Percentiles rank a stretch among this genome's conserved stretches.
These are phyloP conservation scores for Puccinia novopanici DNA, from an alignment of 1,284 basidiomycete genomes.

Conservation along the genomic window DNA sequence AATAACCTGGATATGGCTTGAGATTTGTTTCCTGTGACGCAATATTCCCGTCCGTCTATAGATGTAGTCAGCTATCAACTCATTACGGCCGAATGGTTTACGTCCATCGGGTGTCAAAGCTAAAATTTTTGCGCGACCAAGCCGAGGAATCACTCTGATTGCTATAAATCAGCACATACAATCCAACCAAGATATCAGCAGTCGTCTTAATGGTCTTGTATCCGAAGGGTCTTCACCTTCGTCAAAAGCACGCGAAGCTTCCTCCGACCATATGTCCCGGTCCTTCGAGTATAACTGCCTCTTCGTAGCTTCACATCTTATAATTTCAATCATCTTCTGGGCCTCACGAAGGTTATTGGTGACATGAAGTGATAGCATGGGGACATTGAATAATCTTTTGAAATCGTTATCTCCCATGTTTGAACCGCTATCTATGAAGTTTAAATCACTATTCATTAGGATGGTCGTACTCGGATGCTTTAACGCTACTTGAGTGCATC, in stretches of 20 bases:
- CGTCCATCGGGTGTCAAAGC: slow-evolving; percentile 58
- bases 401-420: slow-evolving; percentile 3
- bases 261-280: slow-evolving; percentile 36
- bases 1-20: slow-evolving; percentile 60
- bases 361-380: slow-evolving; percentile 32
- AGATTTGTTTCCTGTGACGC: slow-evolving; percentile 59
- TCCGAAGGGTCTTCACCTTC: slow-evolving; percentile 7
- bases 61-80: slow-evolving; percentile 64
- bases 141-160: slow-evolving; percentile 60
- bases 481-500: neutral
- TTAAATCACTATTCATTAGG: neutral
- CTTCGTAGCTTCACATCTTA: slow-evolving; percentile 31
- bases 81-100: slow-evolving; percentile 64
- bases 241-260: slow-evolving; percentile 35
- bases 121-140: slow-evolving; percentile 62
- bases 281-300: slow-evolving; percentile 25
- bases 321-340: slow-evolving; percentile 18
- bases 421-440: neutral
- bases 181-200: neutral
- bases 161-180: slow-evolving; percentile 54
- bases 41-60: slow-evolving; percentile 60
- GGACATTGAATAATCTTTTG: slow-evolving; percentile 37
- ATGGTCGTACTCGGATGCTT: neutral
- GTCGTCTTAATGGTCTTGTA: neutral
- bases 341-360: slow-evolving; percentile 32